A percentile compares a stretch with the other conserved stretches of the same genome.
Conservation (phyloP, 805 yeast species). For the Starmerella apicola region DNA sequence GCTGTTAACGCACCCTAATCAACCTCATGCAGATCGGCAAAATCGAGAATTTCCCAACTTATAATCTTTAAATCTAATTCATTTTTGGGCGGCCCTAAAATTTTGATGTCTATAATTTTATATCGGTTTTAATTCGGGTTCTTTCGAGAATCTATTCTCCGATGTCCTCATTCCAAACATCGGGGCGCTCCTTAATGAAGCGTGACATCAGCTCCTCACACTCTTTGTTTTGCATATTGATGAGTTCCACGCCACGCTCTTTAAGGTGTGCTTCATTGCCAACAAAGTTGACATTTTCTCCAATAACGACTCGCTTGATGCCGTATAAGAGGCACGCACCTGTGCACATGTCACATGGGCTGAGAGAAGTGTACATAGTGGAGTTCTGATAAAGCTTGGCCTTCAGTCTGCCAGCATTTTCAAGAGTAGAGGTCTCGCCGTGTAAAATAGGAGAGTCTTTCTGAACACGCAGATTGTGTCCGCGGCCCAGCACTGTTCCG, state of each 20-base stretch:
- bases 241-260: slow-evolving; percentile 45
- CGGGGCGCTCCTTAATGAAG: slow-evolving; percentile 49
- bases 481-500: slow-evolving; percentile 73
- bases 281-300: slow-evolving; percentile 70
- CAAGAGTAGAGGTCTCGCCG: slow-evolving; percentile 84
- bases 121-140: not conserved
- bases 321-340: slow-evolving; percentile 90
- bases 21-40: no score
- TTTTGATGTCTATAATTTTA: not conserved
- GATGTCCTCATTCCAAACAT: slow-evolving; percentile 31
- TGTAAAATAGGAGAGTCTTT: slow-evolving; percentile 73
- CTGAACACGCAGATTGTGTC: slow-evolving; percentile 86
- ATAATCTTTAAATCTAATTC: not conserved
- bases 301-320: slow-evolving; percentile 72
- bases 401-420: slow-evolving; percentile 78
- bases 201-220: slow-evolving; percentile 54
- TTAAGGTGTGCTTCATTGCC: slow-evolving; percentile 74
- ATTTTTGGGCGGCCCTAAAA: not conserved
- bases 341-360: slow-evolving; percentile 92
- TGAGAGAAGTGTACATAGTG: slow-evolving; percentile 82
- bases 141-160: slow-evolving; percentile 25
- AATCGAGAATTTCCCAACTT: not conserved
- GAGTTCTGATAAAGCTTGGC: slow-evolving; percentile 70
- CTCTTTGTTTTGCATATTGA: slow-evolving; percentile 25
- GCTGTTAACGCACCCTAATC: no score